Evolutionary conservation across 2,329 filamentous ascomycete species (phyloP).

Genomic region (Ophiognomonia clavigignenti-juglandacearum): DNA sequence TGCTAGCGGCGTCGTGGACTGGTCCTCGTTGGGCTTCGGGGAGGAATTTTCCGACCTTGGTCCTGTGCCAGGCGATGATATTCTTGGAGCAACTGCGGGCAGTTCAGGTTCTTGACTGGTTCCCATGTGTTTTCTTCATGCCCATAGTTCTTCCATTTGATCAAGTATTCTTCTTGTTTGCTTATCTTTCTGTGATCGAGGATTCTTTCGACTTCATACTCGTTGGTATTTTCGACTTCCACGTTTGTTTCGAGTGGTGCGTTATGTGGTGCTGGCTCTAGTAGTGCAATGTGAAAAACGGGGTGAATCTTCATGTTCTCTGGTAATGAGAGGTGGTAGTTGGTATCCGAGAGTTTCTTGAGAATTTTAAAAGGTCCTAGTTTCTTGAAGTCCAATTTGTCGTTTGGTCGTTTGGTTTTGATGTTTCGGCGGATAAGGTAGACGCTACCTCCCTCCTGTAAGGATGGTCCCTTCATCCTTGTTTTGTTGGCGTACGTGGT

Average conservation of each 20-base stretch:
- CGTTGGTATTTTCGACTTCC: background rate
- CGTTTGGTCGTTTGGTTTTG: conserved; percentile 13
- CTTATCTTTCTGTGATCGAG: conserved; percentile 12
- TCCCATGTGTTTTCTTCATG: conserved; percentile 19
- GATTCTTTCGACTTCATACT: conserved; percentile 4
- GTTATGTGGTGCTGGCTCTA: conserved; percentile 13
- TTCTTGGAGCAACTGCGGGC: conserved; percentile 16
- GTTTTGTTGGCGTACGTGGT: background rate
- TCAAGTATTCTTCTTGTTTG: conserved; percentile 14
- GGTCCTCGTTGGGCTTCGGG: too few relatives aligned
- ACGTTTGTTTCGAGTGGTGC: conserved; percentile 8
- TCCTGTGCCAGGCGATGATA: too few relatives aligned
- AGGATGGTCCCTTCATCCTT: background rate
- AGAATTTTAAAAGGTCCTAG: conserved; percentile 17
- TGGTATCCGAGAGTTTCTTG: background rate
- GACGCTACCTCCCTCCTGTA: background rate
- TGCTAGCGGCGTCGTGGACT: too few relatives aligned
- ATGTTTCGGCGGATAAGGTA: conserved; percentile 21
- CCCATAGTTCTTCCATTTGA: conserved; percentile 18
- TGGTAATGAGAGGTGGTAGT: conserved; percentile 8
- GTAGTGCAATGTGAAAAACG: conserved; percentile 20
- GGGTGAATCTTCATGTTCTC: conserved; percentile 3
- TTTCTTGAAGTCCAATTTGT: conserved; percentile 20
- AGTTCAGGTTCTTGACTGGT: conserved; percentile 17
- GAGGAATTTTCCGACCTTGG: too few relatives aligned